phyloP scores from a whole-genome alignment of 163 green algal genomes.

The Scenedesmus sp. region DNA sequence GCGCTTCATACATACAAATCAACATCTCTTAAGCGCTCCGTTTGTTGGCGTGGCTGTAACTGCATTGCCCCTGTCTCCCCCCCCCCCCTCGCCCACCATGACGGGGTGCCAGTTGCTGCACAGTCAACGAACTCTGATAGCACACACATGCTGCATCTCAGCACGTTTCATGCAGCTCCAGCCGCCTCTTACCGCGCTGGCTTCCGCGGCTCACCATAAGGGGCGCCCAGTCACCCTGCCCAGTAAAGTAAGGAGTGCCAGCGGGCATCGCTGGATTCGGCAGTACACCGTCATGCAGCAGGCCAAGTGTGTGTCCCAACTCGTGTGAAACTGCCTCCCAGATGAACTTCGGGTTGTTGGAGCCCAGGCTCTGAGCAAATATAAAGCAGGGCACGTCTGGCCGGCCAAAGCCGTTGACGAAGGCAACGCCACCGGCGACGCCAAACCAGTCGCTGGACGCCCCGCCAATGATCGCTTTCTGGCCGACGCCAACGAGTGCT shows the following conservation, averaged over 20 bases:
- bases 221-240: neutral
- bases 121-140: too few species aligned
- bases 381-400: neutral
- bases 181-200: too few species aligned
- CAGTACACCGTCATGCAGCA: conserved; percentile 1
- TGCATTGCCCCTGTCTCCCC: neutral
- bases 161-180: too few species aligned
- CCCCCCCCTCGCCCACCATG: neutral
- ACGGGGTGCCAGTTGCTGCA: too few species aligned
- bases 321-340: conserved; percentile 18
- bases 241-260: neutral
- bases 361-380: neutral
- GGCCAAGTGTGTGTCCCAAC: neutral
- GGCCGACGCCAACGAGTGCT: neutral
- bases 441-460: neutral
- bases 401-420: neutral
- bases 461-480: neutral
- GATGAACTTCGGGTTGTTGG: neutral
- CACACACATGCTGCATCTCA: too few species aligned
- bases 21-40: too few species aligned
- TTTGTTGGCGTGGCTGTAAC: too few species aligned
- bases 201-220: too few species aligned
- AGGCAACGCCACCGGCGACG: neutral
- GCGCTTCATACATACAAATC: too few species aligned
- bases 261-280: neutral